Conservation (phyloP, 345 rosid genomes). For the Melastoma malabathricum region DNA sequence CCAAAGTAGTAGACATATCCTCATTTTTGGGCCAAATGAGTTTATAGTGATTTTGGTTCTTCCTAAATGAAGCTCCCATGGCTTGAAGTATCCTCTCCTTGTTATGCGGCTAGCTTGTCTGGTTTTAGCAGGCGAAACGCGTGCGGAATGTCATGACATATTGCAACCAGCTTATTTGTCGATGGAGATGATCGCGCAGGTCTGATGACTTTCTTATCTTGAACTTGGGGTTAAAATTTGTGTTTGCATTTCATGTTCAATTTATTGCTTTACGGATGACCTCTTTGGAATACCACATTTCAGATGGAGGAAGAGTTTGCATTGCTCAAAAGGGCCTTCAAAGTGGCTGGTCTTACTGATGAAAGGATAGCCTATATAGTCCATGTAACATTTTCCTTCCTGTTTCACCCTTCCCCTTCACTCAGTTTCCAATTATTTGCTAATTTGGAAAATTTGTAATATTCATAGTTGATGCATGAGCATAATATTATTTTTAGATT, state of each 20-base stretch:
- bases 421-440: slow-evolving; percentile 2
- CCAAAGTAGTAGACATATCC: background rate
- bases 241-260: no score
- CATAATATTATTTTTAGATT: no score
- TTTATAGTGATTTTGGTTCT: slow-evolving; percentile 7
- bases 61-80: slow-evolving; percentile 32
- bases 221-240: slow-evolving; percentile 1
- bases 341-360: slow-evolving; percentile 27
- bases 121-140: slow-evolving; percentile 51
- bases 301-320: slow-evolving; percentile 69
- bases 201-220: slow-evolving; percentile 12
- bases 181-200: slow-evolving; percentile 38
- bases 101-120: slow-evolving; percentile 70
- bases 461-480: no score
- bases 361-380: slow-evolving; percentile 65
- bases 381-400: slow-evolving; percentile 1
- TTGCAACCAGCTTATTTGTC: slow-evolving; percentile 58
- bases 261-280: no score
- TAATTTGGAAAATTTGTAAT: slow-evolving; percentile 24
- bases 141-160: slow-evolving; percentile 42
- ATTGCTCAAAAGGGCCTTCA: slow-evolving; percentile 37
- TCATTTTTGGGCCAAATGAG: background rate
- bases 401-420: slow-evolving; percentile 8
- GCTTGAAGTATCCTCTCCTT: slow-evolving; percentile 74
- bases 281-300: background rate